These are phyloP conservation scores for Linum trigynum DNA, from an alignment of 345 rosid genomes.

Conservation along the genomic window DNA sequence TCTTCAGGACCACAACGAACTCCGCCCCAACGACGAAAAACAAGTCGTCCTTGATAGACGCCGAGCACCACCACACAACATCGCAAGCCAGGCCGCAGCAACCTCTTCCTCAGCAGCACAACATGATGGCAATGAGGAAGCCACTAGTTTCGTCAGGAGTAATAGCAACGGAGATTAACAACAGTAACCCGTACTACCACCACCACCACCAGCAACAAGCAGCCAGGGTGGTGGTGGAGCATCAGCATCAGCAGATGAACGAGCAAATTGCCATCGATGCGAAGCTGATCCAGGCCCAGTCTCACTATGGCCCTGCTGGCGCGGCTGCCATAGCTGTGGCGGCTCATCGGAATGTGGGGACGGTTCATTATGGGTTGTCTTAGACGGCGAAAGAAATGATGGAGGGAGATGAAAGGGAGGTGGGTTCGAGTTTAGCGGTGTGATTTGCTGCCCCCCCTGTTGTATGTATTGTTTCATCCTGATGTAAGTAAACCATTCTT, in stretches of 20 bases:
- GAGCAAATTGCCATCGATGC: constrained; percentile 67
- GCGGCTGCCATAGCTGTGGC: constrained; percentile 76
- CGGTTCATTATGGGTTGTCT: constrained; percentile 22
- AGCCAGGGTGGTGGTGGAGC: constrained; percentile 16
- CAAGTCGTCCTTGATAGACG: constrained; percentile 5
- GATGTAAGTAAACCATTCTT: not conserved
- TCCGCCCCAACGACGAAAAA: constrained; percentile 18
- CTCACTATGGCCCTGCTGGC: constrained; percentile 70
- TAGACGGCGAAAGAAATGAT: not conserved
- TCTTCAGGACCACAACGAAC: constrained; percentile 28
- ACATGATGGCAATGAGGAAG: constrained; percentile 13
- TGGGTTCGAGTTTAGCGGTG: not conserved
- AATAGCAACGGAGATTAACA: constrained; percentile 30
- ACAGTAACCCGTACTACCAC: constrained; percentile 48
- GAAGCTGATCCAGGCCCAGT: constrained; percentile 25
- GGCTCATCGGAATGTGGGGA: constrained; percentile 50
- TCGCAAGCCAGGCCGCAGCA: constrained; percentile 30
- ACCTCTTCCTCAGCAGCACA: constrained; percentile 14
- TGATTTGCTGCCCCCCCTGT: not conserved
- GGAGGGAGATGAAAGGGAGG: not conserved
- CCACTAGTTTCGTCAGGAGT: constrained; percentile 21
- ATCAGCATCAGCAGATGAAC: constrained; percentile 16
- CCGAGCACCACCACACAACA: too few species aligned
- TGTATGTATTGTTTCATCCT: not conserved
- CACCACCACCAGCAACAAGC: constrained; percentile 7